phyloP scores from a whole-genome alignment of 2,329 filamentous ascomycete species.

The Pseudogymnoascus verrucosus region DNA sequence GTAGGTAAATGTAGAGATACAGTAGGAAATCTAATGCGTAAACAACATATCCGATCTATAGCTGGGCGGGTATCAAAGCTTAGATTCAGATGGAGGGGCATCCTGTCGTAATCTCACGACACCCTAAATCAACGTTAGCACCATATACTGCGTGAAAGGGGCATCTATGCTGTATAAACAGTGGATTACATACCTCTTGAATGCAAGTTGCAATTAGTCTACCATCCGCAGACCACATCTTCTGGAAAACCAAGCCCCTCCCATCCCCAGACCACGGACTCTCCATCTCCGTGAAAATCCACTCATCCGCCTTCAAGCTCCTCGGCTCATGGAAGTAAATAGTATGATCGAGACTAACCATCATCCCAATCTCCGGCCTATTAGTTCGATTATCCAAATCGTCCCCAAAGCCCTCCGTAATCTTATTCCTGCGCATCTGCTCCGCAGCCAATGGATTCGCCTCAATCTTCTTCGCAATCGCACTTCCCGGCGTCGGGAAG shows the following conservation, averaged over 20 bases:
- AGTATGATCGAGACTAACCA: slow-evolving; percentile 71
- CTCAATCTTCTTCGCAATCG: neutral
- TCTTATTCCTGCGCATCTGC: slow-evolving; percentile 35
- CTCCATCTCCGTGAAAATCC: slow-evolving; percentile 75
- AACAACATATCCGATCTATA: neutral
- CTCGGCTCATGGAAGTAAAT: slow-evolving; percentile 60
- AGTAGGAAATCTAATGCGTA: neutral
- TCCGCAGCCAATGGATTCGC: slow-evolving; percentile 38
- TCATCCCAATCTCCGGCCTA: slow-evolving; percentile 66
- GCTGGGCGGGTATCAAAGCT: slow-evolving; percentile 1
- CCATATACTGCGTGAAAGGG: neutral
- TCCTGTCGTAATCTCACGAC: slow-evolving; percentile 43
- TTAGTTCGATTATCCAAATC: slow-evolving; percentile 42
- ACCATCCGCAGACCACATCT: slow-evolving; percentile 64
- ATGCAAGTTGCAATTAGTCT: slow-evolving; percentile 69
- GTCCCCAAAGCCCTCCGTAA: slow-evolving; percentile 29
- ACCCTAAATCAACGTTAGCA: slow-evolving; percentile 33
- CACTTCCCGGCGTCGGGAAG: slow-evolving; percentile 44
- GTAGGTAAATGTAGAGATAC: neutral
- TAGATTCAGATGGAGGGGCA: slow-evolving; percentile 12
- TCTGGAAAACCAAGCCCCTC: slow-evolving; percentile 66
- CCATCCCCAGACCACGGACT: slow-evolving; percentile 75
- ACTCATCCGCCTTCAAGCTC: slow-evolving; percentile 55
- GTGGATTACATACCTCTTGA: slow-evolving; percentile 52
- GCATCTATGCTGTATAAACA: neutral